Base-by-base conservation (phyloP, 1,139 yeast genomes). In the Saccharomycopsis hybrid region DNA sequence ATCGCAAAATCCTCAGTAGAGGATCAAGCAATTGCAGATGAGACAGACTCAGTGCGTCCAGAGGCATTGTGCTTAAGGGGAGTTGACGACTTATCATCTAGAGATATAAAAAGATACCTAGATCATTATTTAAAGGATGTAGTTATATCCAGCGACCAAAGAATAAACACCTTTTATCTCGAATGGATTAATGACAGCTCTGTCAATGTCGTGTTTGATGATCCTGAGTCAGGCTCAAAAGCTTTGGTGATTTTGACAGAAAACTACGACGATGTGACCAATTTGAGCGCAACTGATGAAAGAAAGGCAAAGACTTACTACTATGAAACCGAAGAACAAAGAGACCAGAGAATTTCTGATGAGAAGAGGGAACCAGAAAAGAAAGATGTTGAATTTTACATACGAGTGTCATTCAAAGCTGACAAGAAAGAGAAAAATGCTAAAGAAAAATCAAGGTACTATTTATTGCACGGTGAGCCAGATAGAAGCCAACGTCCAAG, bases 401-500 rank as follows among this genome's bases (percentile, higher is more conserved):
- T 75, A 3, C 69, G 90, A 55, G 78, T 72, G 57, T 73, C 86
- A 3, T 69, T 74, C 42, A 70, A 66, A 48, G 67, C 75, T 7
- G 90, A 85, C 62, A 69, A 70, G 47, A 83, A 84, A 57, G 76
- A 76, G 43, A 72, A 71, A 54, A 76, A 78, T 55, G 83, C 90
- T 3, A 68, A 78, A 29, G 75, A 70, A 13, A 75, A 74, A 52
- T 82, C 89, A 30, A 65, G 87, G 41, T 85, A 83, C 62, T 85
- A 85, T 64, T 68, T 83, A 54, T 62, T 82, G 24, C 82, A 85
- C 59, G 94, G 94, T 2, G 92, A 83, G 59, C 94, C 94, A 0
- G 79, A 78, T 46, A 68, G 80, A 50, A 68, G 65, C 47, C 72
- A 70, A 11, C 56, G 58, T 45, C 56, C 53, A 40, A 51, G 49